These are phyloP conservation scores for Curvularia sp. DNA, from an alignment of 2,329 filamentous ascomycete genomes.

Conservation along the genomic window DNA sequence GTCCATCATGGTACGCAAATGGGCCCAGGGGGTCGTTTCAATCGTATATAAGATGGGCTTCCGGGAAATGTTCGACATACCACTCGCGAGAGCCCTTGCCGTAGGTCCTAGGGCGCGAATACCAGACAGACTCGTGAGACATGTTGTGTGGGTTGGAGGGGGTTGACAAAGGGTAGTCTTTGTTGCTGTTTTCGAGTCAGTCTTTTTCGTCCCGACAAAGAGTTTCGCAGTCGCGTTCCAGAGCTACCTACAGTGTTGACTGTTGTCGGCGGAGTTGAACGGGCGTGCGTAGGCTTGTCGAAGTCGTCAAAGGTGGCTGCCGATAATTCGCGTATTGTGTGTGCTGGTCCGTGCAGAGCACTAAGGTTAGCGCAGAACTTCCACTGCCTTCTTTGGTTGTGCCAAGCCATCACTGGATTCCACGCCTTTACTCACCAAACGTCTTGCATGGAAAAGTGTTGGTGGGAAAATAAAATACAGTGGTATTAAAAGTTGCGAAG, in stretches of 20 bases:
- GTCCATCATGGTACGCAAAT: conserved; percentile 32
- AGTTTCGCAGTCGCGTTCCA: not conserved
- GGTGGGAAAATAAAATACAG: no score
- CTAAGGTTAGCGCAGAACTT: conserved; percentile 10
- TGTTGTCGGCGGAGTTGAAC: conserved; percentile 17
- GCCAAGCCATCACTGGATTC: conserved; percentile 16
- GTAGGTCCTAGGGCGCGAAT: conserved; percentile 95
- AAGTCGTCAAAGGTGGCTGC: conserved; percentile 10
- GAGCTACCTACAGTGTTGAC: conserved; percentile 16
- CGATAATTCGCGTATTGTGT: conserved; percentile 22
- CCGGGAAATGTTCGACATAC: conserved; percentile 64
- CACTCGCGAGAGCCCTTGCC: conserved; percentile 94
- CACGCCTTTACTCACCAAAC: not conserved
- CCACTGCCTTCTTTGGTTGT: conserved; percentile 7
- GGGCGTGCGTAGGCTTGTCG: conserved; percentile 19
- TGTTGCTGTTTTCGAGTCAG: conserved; percentile 9
- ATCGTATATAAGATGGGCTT: conserved; percentile 7
- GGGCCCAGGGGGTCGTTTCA: not conserved
- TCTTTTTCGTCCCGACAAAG: not conserved
- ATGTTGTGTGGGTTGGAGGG: conserved; percentile 62
- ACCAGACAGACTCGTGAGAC: conserved; percentile 98
- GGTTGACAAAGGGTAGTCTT: conserved; percentile 9
- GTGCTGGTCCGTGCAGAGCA: conserved; percentile 13
- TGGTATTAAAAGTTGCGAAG: not conserved
- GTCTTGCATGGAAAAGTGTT: conserved; percentile 6